phyloP scores from a whole-genome alignment of 78 protist species.

The Capsaspora owczarzaki region DNA sequence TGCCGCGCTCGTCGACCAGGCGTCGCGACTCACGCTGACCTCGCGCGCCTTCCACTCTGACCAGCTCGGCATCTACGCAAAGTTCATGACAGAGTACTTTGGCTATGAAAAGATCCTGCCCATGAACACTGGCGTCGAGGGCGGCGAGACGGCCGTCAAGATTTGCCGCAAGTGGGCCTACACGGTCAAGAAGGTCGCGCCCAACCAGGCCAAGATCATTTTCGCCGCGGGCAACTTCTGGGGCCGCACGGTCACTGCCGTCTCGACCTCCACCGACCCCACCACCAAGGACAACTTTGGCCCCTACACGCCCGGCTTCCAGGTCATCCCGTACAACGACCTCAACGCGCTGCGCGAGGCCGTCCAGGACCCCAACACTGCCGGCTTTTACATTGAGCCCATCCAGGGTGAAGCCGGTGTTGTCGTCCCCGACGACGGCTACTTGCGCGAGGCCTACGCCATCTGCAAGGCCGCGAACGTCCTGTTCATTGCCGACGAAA shows the following conservation, averaged over 20 bases:
- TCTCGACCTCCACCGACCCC: conserved; percentile 81
- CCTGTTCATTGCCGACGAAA: conserved; percentile 91
- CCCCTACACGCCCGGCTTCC: conserved; percentile 7
- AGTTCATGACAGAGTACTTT: conserved; percentile 55
- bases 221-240: conserved; percentile 77
- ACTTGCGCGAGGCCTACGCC: conserved; percentile 45
- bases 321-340: conserved; percentile 40
- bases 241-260: conserved; percentile 89
- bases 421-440: conserved; percentile 84
- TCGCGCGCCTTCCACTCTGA: conserved; percentile 96
- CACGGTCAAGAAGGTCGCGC: conserved; percentile 67
- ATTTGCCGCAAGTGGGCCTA: conserved; percentile 92
- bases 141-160: conserved; percentile 89
- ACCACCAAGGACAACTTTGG: conserved; percentile 13
- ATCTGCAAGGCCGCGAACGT: conserved; percentile 87
- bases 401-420: conserved; percentile 95
- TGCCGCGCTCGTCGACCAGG: conserved; percentile 72
- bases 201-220: conserved; percentile 68
- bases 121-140: conserved; percentile 86
- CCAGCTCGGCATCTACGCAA: conserved; percentile 55
- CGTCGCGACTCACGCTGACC: conserved; percentile 62
- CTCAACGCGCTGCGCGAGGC: conserved; percentile 57
- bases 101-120: conserved; percentile 90
- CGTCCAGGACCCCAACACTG: conserved; percentile 45
- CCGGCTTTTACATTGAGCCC: conserved; percentile 90